Evolutionary conservation across 2,329 filamentous ascomycete genomes (phyloP).

Genomic region (Ampelomyces quisqualis): DNA sequence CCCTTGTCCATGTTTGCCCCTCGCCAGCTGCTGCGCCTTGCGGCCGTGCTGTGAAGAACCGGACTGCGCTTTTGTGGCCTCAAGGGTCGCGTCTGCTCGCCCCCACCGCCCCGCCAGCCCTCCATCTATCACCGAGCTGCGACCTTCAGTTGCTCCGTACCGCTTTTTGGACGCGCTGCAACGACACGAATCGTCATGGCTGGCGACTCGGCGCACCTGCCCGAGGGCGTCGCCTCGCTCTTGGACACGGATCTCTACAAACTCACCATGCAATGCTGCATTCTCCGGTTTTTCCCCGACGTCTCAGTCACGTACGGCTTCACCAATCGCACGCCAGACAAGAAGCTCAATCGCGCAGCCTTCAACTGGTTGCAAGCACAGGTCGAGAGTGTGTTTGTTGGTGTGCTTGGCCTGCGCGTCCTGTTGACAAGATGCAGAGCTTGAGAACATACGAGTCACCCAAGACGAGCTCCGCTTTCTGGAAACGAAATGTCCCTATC

Average conservation of each 20-base stretch:
- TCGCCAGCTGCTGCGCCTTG: too few species aligned
- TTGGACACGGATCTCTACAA: constrained; percentile 77
- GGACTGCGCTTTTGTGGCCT: too few species aligned
- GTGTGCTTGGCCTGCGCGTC: background rate
- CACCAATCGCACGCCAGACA: constrained; percentile 92
- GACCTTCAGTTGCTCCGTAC: constrained; percentile 1
- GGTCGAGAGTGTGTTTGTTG: constrained; percentile 63
- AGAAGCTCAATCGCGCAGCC: constrained; percentile 81
- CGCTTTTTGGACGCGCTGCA: constrained; percentile 4
- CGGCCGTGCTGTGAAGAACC: too few species aligned
- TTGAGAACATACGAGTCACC: constrained; percentile 77
- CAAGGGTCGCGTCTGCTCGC: constrained; percentile 14
- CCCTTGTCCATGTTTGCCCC: background rate
- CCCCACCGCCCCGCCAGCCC: constrained; percentile 40
- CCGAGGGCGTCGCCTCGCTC: constrained; percentile 48
- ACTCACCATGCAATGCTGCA: constrained; percentile 89
- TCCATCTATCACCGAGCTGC: constrained; percentile 17
- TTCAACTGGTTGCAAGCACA: constrained; percentile 85
- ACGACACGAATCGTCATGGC: constrained; percentile 23
- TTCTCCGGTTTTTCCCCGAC: constrained; percentile 87
- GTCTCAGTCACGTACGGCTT: constrained; percentile 83
- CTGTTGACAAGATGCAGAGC: constrained; percentile 54
- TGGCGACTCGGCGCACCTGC: constrained; percentile 22
- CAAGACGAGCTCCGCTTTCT: constrained; percentile 80
- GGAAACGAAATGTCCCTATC: constrained; percentile 74